Evolutionary conservation across 495 filamentous ascomycete genomes (phyloP).

Genomic region (Rhizodiscina lignyota): DNA sequence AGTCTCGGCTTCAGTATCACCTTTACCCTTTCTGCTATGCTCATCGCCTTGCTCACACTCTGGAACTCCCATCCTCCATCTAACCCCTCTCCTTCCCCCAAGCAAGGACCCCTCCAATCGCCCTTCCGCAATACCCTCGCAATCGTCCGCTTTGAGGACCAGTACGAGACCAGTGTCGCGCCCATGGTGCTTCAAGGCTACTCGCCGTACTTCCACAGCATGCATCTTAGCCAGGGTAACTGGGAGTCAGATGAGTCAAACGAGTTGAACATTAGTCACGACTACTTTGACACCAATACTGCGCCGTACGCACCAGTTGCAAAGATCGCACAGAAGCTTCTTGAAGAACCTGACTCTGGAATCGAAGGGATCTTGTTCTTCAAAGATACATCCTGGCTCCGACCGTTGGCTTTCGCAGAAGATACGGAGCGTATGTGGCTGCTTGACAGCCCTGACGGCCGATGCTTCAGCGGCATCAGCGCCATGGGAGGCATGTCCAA

Average conservation of each 20-base stretch:
- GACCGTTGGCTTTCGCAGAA: too few species aligned
- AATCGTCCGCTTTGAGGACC: slow-evolving; percentile 9
- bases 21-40: slow-evolving; percentile 1
- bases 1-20: too few species aligned
- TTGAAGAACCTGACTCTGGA: slow-evolving; percentile 7
- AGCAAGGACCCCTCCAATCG: slow-evolving; percentile 3
- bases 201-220: slow-evolving; percentile 12
- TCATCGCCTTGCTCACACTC: slow-evolving; percentile 5
- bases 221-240: slow-evolving; percentile 12
- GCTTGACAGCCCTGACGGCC: slow-evolving; percentile 5
- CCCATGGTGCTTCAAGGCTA: too few species aligned
- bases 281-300: slow-evolving; percentile 5
- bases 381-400: slow-evolving; percentile 16
- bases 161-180: too few species aligned
- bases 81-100: slow-evolving; percentile 1
- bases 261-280: slow-evolving; percentile 8
- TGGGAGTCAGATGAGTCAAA: slow-evolving; percentile 1
- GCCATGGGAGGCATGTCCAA: too few species aligned
- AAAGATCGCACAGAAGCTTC: slow-evolving; percentile 12
- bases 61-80: too few species aligned
- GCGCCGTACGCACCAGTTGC: slow-evolving; percentile 8
- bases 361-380: slow-evolving; percentile 13
- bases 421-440: slow-evolving; percentile 10
- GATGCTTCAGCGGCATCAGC: slow-evolving; percentile 7
- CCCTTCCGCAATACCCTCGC: slow-evolving; percentile 14